These are phyloP conservation scores for Tolypocladium paradoxum DNA, from an alignment of 2,329 filamentous ascomycete genomes.

Conservation along the genomic window DNA sequence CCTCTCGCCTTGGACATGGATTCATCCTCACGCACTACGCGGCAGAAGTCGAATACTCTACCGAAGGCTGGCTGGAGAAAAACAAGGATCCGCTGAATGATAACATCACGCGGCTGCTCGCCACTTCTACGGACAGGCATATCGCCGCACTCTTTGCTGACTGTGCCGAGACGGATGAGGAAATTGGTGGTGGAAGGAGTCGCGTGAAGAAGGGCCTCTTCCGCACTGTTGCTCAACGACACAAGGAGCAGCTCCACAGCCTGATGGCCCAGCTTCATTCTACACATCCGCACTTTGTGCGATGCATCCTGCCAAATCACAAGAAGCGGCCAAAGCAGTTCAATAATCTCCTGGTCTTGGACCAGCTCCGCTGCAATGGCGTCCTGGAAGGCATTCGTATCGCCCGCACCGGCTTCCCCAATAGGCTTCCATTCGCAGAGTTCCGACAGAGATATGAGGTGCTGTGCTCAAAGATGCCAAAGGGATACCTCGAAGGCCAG, in stretches of 20 bases:
- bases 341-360: conserved; percentile 81
- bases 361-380: conserved; percentile 97
- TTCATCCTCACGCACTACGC: conserved; percentile 97
- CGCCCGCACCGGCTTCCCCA: conserved; percentile 92
- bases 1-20: conserved; percentile 77
- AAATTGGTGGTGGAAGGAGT: conserved; percentile 54
- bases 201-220: conserved; percentile 96
- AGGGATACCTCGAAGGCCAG: conserved; percentile 85
- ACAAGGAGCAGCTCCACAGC: conserved; percentile 97
- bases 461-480: conserved; percentile 78
- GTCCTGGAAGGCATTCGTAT: conserved; percentile 98
- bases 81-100: conserved; percentile 98
- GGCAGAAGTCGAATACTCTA: conserved; percentile 94
- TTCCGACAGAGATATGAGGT: conserved; percentile 96
- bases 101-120: conserved; percentile 83
- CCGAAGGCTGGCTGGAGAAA: conserved; percentile 92
- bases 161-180: conserved; percentile 74
- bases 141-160: conserved; percentile 78
- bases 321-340: conserved; percentile 94
- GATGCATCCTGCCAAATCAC: conserved; percentile 95
- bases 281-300: conserved; percentile 95
- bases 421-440: conserved; percentile 81
- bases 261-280: conserved; percentile 90
- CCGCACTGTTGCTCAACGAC: conserved; percentile 88
- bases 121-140: conserved; percentile 71